Evolutionary conservation across 352 stramenopile species (phyloP), one percentile per base, ranked within the genome.

Genomic region (Phytophthora citrophthora): DNA sequence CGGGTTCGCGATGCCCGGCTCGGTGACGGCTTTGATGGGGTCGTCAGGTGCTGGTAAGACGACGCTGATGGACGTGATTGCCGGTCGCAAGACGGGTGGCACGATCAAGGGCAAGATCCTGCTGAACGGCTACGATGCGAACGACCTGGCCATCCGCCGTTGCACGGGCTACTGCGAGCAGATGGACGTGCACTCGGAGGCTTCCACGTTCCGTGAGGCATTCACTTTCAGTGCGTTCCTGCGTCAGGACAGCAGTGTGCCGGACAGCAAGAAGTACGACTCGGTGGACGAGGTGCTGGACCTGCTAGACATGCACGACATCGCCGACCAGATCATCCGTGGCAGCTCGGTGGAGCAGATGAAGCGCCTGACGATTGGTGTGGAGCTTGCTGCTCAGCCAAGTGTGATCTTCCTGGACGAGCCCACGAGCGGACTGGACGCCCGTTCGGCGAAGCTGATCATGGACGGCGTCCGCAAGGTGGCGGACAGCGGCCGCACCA

Each of bases 41-140:
- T 88, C 72, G 20, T 87, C 65, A 34, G 88, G 83, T 27, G 86
- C 86, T 13, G 86, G 86, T 20, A 95, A 85, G 54, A 91, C 77
- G 26, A 98, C 93, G 3, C 74, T 98, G 15, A 90, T 97, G 65
- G 91, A 98, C 74, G 91, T 98, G 11, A 93, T 98, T 46, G 88
- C 93, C 4, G 72, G 94, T 26, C 75, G 93, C 23, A 61, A 83
- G 53, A 84, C 72, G 31, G 74, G 67, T 18, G 93, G 94, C 23
- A 83, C 67, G 6, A 83, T 91, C 49, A 61, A 62, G 1, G 88
- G 88, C 23, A 70, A 89, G 13, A 79, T 94, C 9, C 23, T 77
- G 12, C 64, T 68, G 12, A 87, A 83, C 46, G 75, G 75, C 44
- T 76, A 71, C 64, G 63, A 70, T 11, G 76, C 72, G 5, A 80